Percentiles rank a stretch among this genome's conserved stretches.
Conservation (phyloP, 768 basidiomycete species). For the Termitomyces eurrhizus region DNA sequence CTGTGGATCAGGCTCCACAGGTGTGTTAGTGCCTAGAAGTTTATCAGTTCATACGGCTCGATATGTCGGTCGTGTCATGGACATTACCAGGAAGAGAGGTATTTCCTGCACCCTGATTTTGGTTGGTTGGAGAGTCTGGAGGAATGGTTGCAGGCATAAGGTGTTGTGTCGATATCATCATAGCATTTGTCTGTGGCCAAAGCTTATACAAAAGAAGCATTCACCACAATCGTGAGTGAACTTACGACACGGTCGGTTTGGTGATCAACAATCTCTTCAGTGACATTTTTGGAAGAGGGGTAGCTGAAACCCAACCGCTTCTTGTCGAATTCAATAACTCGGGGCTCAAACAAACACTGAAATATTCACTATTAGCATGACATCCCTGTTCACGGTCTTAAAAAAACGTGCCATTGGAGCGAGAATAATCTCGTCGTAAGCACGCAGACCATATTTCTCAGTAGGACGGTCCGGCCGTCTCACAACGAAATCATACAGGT, state of each 20-base stretch:
- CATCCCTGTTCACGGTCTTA: background rate
- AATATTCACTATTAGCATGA: background rate
- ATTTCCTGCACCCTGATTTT: slow-evolving; percentile 6
- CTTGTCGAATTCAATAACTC: slow-evolving; percentile 84
- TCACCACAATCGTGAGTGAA: slow-evolving; percentile 2
- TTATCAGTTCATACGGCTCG: background rate
- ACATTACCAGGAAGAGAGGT: slow-evolving; percentile 15
- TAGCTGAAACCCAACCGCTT: slow-evolving; percentile 53
- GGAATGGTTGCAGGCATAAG: slow-evolving; percentile 41
- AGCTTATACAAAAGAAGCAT: slow-evolving; percentile 6
- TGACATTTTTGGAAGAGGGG: slow-evolving; percentile 52
- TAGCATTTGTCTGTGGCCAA: slow-evolving; percentile 72
- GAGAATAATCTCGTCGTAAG: slow-evolving; percentile 93
- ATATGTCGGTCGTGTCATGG: background rate
- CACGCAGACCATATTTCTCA: slow-evolving; percentile 84
- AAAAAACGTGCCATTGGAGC: slow-evolving; percentile 74
- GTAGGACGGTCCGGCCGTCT: slow-evolving; percentile 71
- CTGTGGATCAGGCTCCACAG: slow-evolving; percentile 26
- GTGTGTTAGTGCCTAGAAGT: slow-evolving; percentile 16
- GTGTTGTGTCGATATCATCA: slow-evolving; percentile 89
- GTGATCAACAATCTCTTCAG: slow-evolving; percentile 70
- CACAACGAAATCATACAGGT: slow-evolving; percentile 87
- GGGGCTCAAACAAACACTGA: slow-evolving; percentile 91
- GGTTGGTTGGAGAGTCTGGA: slow-evolving; percentile 22
- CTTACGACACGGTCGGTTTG: slow-evolving; percentile 50